Conservation (phyloP, 495 filamentous ascomycete genomes). For the Podospora conica region DNA sequence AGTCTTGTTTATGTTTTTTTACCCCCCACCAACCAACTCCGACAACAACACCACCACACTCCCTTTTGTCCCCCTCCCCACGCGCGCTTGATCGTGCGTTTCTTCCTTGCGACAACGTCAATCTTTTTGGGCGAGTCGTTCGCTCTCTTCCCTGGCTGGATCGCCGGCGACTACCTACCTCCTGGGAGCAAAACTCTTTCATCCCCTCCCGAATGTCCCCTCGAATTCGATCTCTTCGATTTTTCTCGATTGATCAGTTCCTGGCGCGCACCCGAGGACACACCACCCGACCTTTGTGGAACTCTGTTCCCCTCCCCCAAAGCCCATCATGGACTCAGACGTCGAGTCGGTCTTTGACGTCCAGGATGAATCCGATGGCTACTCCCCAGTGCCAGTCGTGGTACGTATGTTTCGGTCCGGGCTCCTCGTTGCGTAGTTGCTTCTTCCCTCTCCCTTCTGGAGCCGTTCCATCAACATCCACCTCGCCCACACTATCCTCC, state of each 20-base stretch:
- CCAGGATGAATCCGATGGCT: constrained; percentile 46
- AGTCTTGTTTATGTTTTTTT: not conserved
- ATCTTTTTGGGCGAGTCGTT: constrained; percentile 2
- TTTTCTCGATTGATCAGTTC: not conserved
- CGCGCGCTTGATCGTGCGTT: not conserved
- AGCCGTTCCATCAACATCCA: too few relatives aligned
- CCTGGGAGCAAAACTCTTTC: too few relatives aligned
- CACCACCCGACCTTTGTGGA: constrained; percentile 6
- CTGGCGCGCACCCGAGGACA: not conserved
- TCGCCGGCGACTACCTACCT: too few relatives aligned
- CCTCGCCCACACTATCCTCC: not conserved
- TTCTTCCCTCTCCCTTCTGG: not conserved
- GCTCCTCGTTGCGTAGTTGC: not conserved
- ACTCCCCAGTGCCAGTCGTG: constrained; percentile 41
- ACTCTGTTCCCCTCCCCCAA: constrained; percentile 10
- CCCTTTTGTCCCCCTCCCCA: not conserved
- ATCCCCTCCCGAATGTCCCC: not conserved
- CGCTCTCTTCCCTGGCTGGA: constrained; percentile 5
- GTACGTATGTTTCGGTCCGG: constrained; percentile 30
- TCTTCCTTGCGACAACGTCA: not conserved
- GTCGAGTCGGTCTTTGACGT: constrained; percentile 53
- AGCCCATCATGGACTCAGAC: constrained; percentile 43
- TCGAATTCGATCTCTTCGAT: not conserved
- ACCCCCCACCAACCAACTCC: not conserved
- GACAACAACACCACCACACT: not conserved